phyloP scores from a whole-genome alignment of 73 alveolate species.

The Halteria grandinella region DNA sequence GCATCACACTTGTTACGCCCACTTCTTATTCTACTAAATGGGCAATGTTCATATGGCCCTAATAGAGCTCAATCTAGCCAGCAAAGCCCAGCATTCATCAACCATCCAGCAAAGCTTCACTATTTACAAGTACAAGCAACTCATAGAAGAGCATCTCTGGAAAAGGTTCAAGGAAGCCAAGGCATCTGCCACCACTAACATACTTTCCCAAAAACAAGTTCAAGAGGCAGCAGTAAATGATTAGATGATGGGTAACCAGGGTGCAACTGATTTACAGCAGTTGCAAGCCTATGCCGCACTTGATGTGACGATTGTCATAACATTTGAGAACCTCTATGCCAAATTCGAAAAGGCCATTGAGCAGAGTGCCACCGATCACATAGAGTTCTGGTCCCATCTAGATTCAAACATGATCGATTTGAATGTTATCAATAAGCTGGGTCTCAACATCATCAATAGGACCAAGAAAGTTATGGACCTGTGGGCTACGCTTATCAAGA shows the following conservation, averaged over 20 bases:
- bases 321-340: slow-evolving; percentile 41
- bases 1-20: slow-evolving; percentile 48
- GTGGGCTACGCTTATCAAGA: slow-evolving; percentile 50
- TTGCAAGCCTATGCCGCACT: slow-evolving; percentile 31
- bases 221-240: too few species aligned
- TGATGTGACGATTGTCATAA: slow-evolving; percentile 60
- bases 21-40: slow-evolving; percentile 48
- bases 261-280: too few species aligned
- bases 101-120: slow-evolving; percentile 36
- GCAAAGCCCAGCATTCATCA: slow-evolving; percentile 12
- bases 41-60: slow-evolving; percentile 59
- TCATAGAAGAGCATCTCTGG: slow-evolving; percentile 32
- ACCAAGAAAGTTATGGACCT: slow-evolving; percentile 44
- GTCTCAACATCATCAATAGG: slow-evolving; percentile 47
- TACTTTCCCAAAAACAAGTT: too few species aligned
- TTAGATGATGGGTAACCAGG: too few species aligned
- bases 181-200: too few species aligned
- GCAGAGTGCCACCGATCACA: slow-evolving; percentile 50
- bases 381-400: slow-evolving; percentile 60
- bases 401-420: slow-evolving; percentile 56
- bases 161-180: slow-evolving; percentile 11
- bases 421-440: slow-evolving; percentile 51
- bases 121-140: slow-evolving; percentile 19
- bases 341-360: slow-evolving; percentile 46
- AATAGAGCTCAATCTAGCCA: slow-evolving; percentile 41